Evolutionary conservation across 805 yeast genomes (phyloP), one percentile per base, ranked within the genome.

Genomic region (Naumovozyma castellii): DNA sequence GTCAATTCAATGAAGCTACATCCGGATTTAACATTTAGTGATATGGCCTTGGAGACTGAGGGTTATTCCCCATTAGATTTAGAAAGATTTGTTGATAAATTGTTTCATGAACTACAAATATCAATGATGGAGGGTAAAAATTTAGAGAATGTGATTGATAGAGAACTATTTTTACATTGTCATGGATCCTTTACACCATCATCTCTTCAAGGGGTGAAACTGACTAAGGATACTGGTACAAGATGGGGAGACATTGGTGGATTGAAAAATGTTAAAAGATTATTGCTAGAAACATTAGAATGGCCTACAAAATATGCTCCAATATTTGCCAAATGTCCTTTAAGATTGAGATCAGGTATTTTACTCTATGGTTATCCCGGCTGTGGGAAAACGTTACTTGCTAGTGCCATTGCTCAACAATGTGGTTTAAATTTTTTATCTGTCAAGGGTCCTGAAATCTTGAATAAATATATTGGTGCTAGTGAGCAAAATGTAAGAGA

Each of bases 271-370:
- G 92, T 94, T 1, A 90, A 90, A 54, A 67, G 72, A 8, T 66
- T 85, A 0, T 62, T 90, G 8, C 59, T 86, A 38, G 97, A 90
- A 56, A 92, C 97, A 0, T 64, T 90, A 27, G 97, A 92, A 54
- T 90, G 97, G 97, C 98, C 98, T 2, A 85, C 95, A 1, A 86
- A 80, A 52, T 90, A 90, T 56, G 94, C 95, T 0, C 96, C 97
- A 4, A 85, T 90, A n/a, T 90, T 92, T 62, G 79, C 80, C 14
- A 77, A 76, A 45, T 85, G 95, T 53, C 95, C 97, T 0, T 65
- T 90, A 38, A 66, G 97, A 40, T 67, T 90, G 38, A 71, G 97
- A 51, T 85, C 96, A 0, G 98, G 98, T 37, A 76, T 90, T 18
- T 65, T 90, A 37, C 71, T 90, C 12, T 90, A 90, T 60, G 98